phyloP scores from a whole-genome alignment of 179 eudicot genomes.

The Beta corolliflora region DNA sequence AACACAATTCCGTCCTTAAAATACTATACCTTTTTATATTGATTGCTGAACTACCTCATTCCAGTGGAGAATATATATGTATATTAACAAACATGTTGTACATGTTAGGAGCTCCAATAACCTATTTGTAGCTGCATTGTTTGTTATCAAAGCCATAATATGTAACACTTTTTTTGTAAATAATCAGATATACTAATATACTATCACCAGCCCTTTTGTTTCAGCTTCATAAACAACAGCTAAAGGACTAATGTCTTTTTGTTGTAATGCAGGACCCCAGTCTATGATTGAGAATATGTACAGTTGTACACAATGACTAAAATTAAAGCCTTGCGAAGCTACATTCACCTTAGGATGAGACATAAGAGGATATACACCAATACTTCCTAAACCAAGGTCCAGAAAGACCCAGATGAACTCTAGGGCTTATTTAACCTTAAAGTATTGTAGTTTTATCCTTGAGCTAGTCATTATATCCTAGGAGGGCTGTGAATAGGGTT shows the following conservation, averaged over 20 bases:
- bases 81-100: not conserved
- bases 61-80: not conserved
- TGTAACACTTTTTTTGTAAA: not conserved
- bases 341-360: not conserved
- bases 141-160: not conserved
- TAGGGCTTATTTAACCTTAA: not conserved
- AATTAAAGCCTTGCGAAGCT: not conserved
- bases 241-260: no score
- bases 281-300: no score
- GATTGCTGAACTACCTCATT: not conserved
- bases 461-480: not conserved
- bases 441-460: not conserved
- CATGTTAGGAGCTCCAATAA: not conserved
- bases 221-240: no score
- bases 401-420: not conserved
- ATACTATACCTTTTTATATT: not conserved
- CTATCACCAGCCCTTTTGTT: no score
- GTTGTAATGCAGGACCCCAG: no score
- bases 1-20: not conserved
- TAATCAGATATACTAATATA: no score
- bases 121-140: not conserved
- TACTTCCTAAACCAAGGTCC: not conserved
- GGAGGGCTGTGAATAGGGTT: not conserved
- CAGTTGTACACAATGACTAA: not conserved
- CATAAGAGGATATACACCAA: not conserved